A percentile compares a stretch with the other conserved stretches of the same genome.
These are phyloP conservation scores for Termitomyces sp. DNA, from an alignment of 768 basidiomycete genomes.

Conservation along the genomic window DNA sequence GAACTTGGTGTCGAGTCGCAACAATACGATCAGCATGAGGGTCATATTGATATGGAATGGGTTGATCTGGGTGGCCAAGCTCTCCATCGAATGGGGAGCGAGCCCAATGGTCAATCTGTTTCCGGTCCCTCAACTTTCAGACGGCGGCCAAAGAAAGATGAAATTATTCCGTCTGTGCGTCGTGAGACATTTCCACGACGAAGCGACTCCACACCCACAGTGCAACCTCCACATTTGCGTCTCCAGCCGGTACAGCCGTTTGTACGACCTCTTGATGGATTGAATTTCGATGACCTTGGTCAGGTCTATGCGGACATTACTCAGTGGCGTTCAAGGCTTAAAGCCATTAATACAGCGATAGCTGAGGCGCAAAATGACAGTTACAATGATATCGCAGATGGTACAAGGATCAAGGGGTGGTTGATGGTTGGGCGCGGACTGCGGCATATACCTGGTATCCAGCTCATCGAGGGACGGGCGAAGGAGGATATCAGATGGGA, in stretches of 20 bases:
- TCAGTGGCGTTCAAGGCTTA: slow-evolving; percentile 62
- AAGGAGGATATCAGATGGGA: slow-evolving; percentile 84
- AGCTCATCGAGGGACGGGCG: slow-evolving; percentile 72
- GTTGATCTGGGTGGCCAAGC: slow-evolving; percentile 48
- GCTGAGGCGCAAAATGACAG: slow-evolving; percentile 57
- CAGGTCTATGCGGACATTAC: slow-evolving; percentile 65
- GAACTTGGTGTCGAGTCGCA: slow-evolving; percentile 26
- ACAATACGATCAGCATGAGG: slow-evolving; percentile 17
- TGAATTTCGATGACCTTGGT: slow-evolving; percentile 62
- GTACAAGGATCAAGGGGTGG: slow-evolving; percentile 70
- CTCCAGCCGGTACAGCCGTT: slow-evolving; percentile 65
- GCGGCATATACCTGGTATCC: slow-evolving; percentile 51
- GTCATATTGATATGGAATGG: slow-evolving; percentile 45
- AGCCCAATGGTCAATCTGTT: slow-evolving; percentile 27
- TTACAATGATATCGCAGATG: slow-evolving; percentile 71
- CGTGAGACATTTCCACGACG: slow-evolving; percentile 68
- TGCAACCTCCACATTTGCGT: slow-evolving; percentile 61
- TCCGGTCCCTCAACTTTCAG: slow-evolving; percentile 31
- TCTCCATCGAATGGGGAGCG: slow-evolving; percentile 32
- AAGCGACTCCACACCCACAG: slow-evolving; percentile 29
- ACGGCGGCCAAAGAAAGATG: slow-evolving; percentile 30
- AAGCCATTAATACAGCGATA: slow-evolving; percentile 70
- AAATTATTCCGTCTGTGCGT: slow-evolving; percentile 26
- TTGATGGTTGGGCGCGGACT: slow-evolving; percentile 69
- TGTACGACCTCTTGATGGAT: slow-evolving; percentile 67